phyloP scores from a whole-genome alignment of 2,329 filamentous ascomycete species.

The Geosmithia putterillii region DNA sequence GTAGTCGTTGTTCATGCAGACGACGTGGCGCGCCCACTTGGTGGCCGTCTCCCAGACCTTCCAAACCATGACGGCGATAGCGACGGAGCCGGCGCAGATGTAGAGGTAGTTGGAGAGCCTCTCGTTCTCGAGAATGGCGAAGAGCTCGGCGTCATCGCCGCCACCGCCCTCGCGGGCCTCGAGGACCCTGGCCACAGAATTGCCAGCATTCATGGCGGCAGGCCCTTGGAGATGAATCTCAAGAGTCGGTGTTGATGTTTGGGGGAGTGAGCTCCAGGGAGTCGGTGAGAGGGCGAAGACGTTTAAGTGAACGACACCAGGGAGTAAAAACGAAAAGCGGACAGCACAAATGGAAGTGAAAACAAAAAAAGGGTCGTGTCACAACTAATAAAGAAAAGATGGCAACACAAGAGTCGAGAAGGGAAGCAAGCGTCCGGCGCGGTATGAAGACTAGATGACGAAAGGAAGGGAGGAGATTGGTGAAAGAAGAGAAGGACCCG shows the following conservation, averaged over 20 bases:
- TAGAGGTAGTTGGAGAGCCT: conserved; percentile 49
- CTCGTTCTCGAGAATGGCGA: conserved; percentile 21
- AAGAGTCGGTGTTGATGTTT: too few relatives aligned
- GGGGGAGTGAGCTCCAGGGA: too few relatives aligned
- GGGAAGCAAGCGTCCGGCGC: neutral
- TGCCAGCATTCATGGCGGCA: conserved; percentile 4
- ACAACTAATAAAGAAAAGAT: neutral
- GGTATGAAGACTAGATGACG: neutral
- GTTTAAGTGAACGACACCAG: neutral
- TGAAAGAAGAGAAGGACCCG: neutral
- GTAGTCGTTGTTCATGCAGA: conserved; percentile 65
- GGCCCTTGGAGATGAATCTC: too few relatives aligned
- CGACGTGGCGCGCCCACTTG: conserved; percentile 59
- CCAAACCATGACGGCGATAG: conserved; percentile 54
- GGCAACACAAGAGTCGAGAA: neutral
- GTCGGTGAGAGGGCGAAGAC: neutral
- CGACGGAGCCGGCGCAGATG: conserved; percentile 51
- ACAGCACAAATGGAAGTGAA: neutral
- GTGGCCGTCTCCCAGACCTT: conserved; percentile 47
- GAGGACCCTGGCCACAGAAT: conserved; percentile 1
- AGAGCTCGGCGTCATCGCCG: neutral
- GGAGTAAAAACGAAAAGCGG: neutral
- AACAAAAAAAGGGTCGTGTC: neutral
- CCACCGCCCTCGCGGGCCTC: neutral
- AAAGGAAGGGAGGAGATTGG: neutral